Conservation (phyloP, 179 eudicot genomes). For the Drosera spatulata region DNA sequence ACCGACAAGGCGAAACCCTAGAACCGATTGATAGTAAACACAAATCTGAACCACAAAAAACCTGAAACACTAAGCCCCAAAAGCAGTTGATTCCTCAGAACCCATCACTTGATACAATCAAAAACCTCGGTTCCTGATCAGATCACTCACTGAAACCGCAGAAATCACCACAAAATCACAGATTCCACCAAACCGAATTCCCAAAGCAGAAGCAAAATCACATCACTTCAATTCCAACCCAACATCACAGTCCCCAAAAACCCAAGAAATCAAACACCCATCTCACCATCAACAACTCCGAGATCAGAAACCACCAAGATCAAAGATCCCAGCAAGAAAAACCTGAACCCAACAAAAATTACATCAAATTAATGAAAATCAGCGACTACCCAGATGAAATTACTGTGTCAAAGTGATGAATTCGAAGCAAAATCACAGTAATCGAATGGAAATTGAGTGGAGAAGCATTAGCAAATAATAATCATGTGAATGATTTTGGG, state of each 20-base stretch:
- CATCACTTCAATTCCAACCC: conserved; percentile 9
- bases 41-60: background rate
- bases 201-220: conserved; percentile 7
- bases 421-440: conserved; percentile 2
- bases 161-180: conserved; percentile 5
- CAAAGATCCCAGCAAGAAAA: conserved; percentile 10
- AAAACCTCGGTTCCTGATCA: conserved; percentile 7
- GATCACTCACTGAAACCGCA: conserved; percentile 5
- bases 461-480: no score
- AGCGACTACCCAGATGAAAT: background rate
- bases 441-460: no score
- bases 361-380: conserved; percentile 6
- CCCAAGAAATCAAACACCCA: conserved; percentile 13
- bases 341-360: conserved; percentile 12
- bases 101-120: conserved; percentile 7
- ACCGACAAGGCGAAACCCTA: background rate
- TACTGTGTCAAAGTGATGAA: conserved; percentile 1
- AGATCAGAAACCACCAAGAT: background rate
- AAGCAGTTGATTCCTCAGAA: background rate
- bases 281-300: background rate
- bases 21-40: background rate
- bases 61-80: conserved; percentile 1
- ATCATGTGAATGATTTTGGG: no score
- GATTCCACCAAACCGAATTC: background rate
- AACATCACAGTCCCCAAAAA: conserved; percentile 9